A percentile compares a stretch with the other conserved stretches of the same genome.
phyloP scores from a whole-genome alignment of 73 alveolate genomes.

The Paramecium sonneborni region DNA sequence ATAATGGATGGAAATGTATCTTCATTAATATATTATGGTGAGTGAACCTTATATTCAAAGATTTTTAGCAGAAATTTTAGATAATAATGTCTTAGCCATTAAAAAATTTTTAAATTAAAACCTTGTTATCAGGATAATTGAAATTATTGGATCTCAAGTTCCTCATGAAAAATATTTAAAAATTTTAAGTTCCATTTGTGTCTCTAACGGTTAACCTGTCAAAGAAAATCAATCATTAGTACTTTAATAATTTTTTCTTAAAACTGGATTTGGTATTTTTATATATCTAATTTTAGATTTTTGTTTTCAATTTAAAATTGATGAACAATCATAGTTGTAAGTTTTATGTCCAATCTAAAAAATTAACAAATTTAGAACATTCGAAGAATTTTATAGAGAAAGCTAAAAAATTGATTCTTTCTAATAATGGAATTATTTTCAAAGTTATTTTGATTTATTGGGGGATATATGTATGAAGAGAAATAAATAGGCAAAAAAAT shows the following conservation, averaged over 20 bases:
- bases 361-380: neutral
- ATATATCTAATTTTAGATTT: neutral
- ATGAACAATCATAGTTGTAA: neutral
- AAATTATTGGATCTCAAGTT: neutral
- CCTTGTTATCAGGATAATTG: neutral
- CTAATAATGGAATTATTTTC: conserved; percentile 35
- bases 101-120: neutral
- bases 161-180: conserved; percentile 35
- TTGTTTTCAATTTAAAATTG: neutral
- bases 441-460: neutral
- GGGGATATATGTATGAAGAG: conserved; percentile 18
- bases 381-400: neutral
- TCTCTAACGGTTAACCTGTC: neutral
- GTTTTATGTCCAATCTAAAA: neutral
- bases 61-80: neutral
- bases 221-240: neutral
- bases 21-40: neutral
- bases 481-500: conserved; percentile 1
- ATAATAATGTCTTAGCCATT: neutral
- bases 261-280: neutral
- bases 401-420: neutral
- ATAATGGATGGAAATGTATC: conserved; percentile 40
- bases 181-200: neutral
- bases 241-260: neutral
- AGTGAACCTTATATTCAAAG: neutral